phyloP scores from a whole-genome alignment of 257 asterid genomes.

The Ilex asprella region DNA sequence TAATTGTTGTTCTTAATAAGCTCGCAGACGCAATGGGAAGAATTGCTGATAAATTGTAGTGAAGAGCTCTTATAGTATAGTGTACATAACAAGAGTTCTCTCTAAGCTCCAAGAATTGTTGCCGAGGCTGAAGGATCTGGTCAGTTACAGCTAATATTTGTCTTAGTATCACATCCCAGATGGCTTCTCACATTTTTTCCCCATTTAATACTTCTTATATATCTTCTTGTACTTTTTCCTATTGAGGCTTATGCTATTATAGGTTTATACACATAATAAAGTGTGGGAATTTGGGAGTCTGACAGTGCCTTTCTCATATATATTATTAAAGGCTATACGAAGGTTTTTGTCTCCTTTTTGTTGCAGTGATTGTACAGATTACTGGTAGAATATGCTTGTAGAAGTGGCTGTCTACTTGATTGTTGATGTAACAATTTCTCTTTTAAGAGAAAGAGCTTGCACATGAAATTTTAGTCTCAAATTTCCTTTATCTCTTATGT shows the following conservation, averaged over 20 bases:
- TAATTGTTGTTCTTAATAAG: conserved; percentile 61
- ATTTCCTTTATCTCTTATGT: too few relatives aligned
- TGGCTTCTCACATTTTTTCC: too few relatives aligned
- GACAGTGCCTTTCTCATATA: neutral
- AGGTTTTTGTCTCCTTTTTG: neutral
- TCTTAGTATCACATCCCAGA: too few relatives aligned
- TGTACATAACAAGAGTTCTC: conserved; percentile 26
- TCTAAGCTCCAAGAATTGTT: conserved; percentile 6
- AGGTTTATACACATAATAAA: conserved; percentile 6
- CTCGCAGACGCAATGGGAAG: conserved; percentile 77
- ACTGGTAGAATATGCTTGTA: too few relatives aligned
- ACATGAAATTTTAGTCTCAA: too few relatives aligned
- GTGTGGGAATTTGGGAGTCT: conserved; percentile 4
- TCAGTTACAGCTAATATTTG: too few relatives aligned
- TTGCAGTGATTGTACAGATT: conserved; percentile 7
- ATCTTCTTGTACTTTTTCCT: conserved; percentile 5
- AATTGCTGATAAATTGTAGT: conserved; percentile 83
- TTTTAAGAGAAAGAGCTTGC: too few relatives aligned
- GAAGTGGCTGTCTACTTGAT: too few relatives aligned
- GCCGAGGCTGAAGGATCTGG: conserved; percentile 4
- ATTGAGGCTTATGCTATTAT: conserved; percentile 2
- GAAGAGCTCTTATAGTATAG: conserved; percentile 2
- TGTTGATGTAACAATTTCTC: too few relatives aligned
- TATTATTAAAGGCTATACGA: too few relatives aligned
- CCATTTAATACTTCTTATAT: too few relatives aligned